Base-by-base conservation (phyloP, 1,284 basidiomycete genomes). In the Cutaneotrichosporon mucoides region DNA sequence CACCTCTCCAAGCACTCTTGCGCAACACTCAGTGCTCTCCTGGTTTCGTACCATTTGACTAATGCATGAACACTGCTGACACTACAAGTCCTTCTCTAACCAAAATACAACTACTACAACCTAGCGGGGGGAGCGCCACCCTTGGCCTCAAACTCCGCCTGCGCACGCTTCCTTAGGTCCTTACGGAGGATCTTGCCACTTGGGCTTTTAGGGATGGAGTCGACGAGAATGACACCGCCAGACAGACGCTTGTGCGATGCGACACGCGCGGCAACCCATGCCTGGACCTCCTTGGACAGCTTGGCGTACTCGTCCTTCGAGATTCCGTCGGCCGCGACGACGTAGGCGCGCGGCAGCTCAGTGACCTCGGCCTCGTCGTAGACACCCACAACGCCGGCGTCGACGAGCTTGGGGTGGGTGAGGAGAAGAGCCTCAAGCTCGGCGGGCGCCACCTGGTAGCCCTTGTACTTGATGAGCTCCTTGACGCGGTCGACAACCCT, bases 401-500 rank as follows among this genome's bases (percentile, higher is more conserved):
- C 88, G 5, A 83, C 84, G 33, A 90, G 80, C 2, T 86, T 82
- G 0, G 87, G 84, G 66, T 92, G 88, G 4, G 83, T 82, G 12
- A 92, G 76, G 1, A 92, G 82, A 0, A 90, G 74, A 42, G 83
- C 82, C 71, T 92, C 90, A 2, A 92, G 81, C 67, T 92, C 90
- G 0, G 90, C 89, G 0, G 90, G 90, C 0, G 90, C 84, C 12
- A 92, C 90, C 81, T 78, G 76, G 60, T 69, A 76, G 33, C 77
- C 77, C 62, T 79, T 79, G 64, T 90, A 91, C 73, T 92, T 91
- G 79, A 92, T 89, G 41, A 92, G 76, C 70, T 92, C 90, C 68
- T 92, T 92, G 64, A 84, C 81, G 47, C 78, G 64, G 62, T 79
- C 78, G 37, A 78, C 74, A 46, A 79, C 75, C 35, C 71, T 73